These are phyloP conservation scores for Colletotrichum destructivum DNA, from an alignment of 2,329 filamentous ascomycete species.

Conservation along the genomic window DNA sequence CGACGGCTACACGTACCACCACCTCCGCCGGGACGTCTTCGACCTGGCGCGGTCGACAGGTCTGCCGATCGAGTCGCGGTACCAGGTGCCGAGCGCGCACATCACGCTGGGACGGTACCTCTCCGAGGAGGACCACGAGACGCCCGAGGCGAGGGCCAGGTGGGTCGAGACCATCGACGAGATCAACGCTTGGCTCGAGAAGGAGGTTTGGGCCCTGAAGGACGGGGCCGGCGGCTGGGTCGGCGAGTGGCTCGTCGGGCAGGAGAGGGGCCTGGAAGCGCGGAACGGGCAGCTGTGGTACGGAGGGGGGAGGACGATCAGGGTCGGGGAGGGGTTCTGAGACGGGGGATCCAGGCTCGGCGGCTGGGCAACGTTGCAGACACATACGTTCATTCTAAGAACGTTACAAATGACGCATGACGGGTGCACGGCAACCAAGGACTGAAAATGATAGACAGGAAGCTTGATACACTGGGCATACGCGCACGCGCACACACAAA, in stretches of 20 bases:
- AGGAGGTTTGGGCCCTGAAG: constrained; percentile 76
- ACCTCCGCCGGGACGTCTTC: constrained; percentile 86
- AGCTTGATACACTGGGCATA: background rate
- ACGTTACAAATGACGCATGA: background rate
- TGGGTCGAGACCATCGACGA: constrained; percentile 81
- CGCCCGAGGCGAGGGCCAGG: constrained; percentile 69
- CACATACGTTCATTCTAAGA: background rate
- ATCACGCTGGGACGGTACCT: constrained; percentile 90
- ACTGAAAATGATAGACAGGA: background rate
- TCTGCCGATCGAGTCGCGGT: constrained; percentile 81
- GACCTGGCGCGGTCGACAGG: constrained; percentile 72
- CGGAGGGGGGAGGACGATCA: constrained; percentile 82
- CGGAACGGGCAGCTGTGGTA: constrained; percentile 88
- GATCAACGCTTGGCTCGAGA: constrained; percentile 82
- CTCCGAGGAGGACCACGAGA: constrained; percentile 74
- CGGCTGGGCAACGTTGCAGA: constrained; percentile 4
- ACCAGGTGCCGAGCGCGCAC: constrained; percentile 91
- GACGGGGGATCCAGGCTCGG: constrained; percentile 1
- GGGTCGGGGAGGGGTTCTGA: constrained; percentile 73
- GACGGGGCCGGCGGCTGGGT: constrained; percentile 55
- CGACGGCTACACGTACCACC: constrained; percentile 89
- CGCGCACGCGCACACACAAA: too few relatives aligned
- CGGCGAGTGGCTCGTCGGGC: constrained; percentile 89
- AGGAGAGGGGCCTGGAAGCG: constrained; percentile 85
- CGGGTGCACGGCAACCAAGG: too few relatives aligned